Percentiles rank a stretch among this genome's conserved stretches.
These are phyloP conservation scores for Hydnomerulius pinastri DNA, from an alignment of 768 basidiomycete genomes.

Conservation along the genomic window DNA sequence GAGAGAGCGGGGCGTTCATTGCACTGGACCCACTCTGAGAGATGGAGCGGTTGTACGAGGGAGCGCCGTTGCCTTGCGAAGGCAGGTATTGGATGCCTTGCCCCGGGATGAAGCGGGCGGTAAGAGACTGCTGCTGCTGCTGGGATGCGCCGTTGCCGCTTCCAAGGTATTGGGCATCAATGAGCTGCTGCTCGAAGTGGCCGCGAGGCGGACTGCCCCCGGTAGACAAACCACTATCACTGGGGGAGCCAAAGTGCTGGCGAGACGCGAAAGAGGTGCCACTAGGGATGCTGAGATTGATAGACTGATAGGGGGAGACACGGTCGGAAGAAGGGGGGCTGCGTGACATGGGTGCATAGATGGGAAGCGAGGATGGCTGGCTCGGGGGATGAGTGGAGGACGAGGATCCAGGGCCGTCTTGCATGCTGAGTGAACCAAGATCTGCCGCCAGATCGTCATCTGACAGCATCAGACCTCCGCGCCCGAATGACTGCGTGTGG, in stretches of 20 bases:
- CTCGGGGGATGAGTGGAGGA: constrained; percentile 56
- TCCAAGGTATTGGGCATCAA: constrained; percentile 38
- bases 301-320: constrained; percentile 57
- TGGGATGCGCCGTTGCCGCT: constrained; percentile 19
- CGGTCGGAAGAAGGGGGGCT: constrained; percentile 58
- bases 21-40: constrained; percentile 38
- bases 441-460: constrained; percentile 83
- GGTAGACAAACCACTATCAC: constrained; percentile 56
- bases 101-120: constrained; percentile 64
- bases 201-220: constrained; percentile 52
- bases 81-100: constrained; percentile 64
- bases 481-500: constrained; percentile 38
- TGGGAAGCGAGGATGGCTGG: constrained; percentile 76
- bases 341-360: constrained; percentile 68
- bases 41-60: constrained; percentile 43
- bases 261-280: constrained; percentile 46
- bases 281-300: constrained; percentile 60
- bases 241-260: constrained; percentile 57
- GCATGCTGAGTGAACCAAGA: constrained; percentile 62
- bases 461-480: constrained; percentile 65
- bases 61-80: constrained; percentile 29
- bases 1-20: constrained; percentile 59
- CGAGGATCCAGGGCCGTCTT: constrained; percentile 33
- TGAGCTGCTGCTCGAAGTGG: constrained; percentile 48
- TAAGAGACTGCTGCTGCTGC: constrained; percentile 41